Base-by-base conservation (phyloP, 306 rosid species). In the Heteromeles arbutifolia region DNA sequence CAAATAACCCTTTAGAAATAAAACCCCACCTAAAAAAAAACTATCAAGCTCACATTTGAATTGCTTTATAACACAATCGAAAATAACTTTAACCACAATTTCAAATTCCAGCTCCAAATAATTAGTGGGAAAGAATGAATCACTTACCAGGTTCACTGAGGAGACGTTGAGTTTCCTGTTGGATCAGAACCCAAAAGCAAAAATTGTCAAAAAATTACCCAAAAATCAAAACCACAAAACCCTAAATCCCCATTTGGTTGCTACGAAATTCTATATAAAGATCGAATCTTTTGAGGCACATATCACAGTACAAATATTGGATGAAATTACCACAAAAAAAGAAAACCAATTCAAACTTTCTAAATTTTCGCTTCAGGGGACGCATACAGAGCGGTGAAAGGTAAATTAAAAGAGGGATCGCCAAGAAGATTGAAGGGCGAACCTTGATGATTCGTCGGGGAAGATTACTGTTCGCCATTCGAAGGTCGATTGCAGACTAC, bases 141-240 rank as follows among this genome's bases (percentile, higher is more conserved):
- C 78, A 65, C 73, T 66, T 53, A 92, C 98, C 98, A 39, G 98
- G 98, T 84, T 94, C 98, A 88, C 98, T 94, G 65, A 94, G 92
- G 70, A 94, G 92, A 77, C 97, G 97, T 87, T 94, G 98, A 69
- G 98, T 94, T 86, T 94, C 98, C 98, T 91, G 89, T 78, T 2
- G 19, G 84, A 85, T 84, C 80, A 84, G 31, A 64, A 44, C 72
- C 69, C 3, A 67, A 57, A 66, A 50, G 37, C 21, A 50, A 50
- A 28, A 11, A 81, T 18, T 19, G 48, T 39, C 45, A 84, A 67
- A 80, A 34, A 11, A 41, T 56, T 26, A 73, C 6, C 76, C 62
- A 81, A 79, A 72, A 5, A 82, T 18, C 39, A 76, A 62, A 77
- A 17, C 12, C 41, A 41, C 1, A 44, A 79, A 74, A 71, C 41